Evolutionary conservation across 2,329 filamentous ascomycete genomes (phyloP).

Genomic region (Colletotrichum noveboracense): DNA sequence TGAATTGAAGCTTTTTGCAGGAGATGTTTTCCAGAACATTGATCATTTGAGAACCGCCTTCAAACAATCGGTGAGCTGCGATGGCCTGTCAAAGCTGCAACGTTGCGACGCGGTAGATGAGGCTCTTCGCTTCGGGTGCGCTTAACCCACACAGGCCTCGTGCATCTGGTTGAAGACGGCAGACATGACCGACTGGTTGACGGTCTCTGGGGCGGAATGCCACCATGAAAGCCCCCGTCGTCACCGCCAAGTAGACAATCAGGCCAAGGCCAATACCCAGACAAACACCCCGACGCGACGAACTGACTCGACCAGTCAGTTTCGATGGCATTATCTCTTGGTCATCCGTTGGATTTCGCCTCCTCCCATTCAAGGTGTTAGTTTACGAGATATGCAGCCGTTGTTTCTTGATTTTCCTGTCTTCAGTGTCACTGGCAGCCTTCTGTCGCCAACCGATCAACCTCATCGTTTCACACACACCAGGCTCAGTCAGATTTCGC

Average conservation of each 20-base stretch:
- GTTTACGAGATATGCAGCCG: background rate
- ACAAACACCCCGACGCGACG: background rate
- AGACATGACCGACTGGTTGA: background rate
- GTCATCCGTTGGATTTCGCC: background rate
- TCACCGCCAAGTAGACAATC: conserved; percentile 11
- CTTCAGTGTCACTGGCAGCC: fast-evolving
- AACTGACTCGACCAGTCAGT: conserved; percentile 13
- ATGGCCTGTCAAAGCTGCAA: background rate
- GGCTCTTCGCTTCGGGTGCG: background rate
- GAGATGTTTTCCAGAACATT: background rate
- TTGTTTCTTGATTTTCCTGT: background rate
- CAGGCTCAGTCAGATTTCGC: background rate
- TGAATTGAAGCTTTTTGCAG: background rate
- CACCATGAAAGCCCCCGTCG: background rate
- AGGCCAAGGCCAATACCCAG: conserved; percentile 19
- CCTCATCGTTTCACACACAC: background rate
- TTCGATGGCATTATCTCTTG: conserved; percentile 3
- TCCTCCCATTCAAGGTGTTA: background rate
- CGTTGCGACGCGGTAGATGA: background rate
- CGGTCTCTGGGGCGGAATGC: background rate
- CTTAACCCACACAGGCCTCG: background rate
- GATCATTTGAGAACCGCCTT: background rate
- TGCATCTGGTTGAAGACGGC: background rate
- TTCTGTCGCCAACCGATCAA: background rate
- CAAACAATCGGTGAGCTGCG: background rate